Evolutionary conservation across 352 stramenopile species (phyloP), one percentile per base, ranked within the genome.

Genomic region (Pythium brassicae): DNA sequence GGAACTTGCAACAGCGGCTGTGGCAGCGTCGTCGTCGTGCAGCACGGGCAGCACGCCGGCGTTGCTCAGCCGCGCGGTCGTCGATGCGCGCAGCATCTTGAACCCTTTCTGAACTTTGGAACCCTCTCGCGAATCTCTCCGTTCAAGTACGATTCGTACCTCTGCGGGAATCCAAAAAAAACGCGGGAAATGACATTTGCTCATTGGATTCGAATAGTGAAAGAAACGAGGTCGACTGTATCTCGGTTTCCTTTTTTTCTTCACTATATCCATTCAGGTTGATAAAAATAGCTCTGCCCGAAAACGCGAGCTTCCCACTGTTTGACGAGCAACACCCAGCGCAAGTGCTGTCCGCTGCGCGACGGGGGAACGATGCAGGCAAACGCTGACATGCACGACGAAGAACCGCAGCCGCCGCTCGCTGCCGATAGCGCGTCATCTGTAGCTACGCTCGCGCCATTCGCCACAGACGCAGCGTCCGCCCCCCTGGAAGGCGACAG

Each of bases 21-120:
- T 27, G 19, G 39, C 4, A 11, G n/a, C 35, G 19, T 6, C 23
- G 9, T 55, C 48, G 20, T 51, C 39, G 20, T 37, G 54, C 14
- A 56, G 25, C 17, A 62, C 48, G 19, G 55, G 55, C 22, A 62
- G 55, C 17, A 32, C 55, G 20, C 25, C 32, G n/a, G 55, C 25
- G 42, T 25, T 45, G 19, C 53, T 59, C 1, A 42, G 53, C 10
- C 55, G 48, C 27, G 42, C 23, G 35, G 40, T 58, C 42, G 53
- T 51, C 26, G 53, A 51, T 15, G 53, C 15, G 17, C 53, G 32
- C 42, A 58, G 53, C 53, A 58, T 58, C 4, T 44, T 49, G 37
- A 44, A 44, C 39, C 39, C 3, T 19, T 44, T 44, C 8, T 14
- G 32, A n/a, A n/a, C n/a, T n/a, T n/a, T n/a, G n/a, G 37, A 44